Base-by-base conservation (phyloP, 305 asterid genomes). In the Salvia sclarea region DNA sequence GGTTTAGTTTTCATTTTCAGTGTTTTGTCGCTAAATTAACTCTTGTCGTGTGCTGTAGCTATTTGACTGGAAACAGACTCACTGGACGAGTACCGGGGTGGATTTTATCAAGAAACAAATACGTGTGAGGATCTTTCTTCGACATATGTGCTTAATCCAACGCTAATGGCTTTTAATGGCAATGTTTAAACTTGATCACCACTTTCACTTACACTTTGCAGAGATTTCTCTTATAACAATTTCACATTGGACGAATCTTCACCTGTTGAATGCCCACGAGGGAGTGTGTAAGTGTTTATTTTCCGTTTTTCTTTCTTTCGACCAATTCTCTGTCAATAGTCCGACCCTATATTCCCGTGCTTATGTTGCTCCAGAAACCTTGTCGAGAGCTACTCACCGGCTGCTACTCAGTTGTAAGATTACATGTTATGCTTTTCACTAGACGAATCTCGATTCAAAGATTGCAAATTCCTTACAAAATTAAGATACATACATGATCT, bases 211-310 rank as follows among this genome's bases (percentile, higher is more conserved):
- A 47, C 64, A 69, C 50, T 78, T 72, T 68, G 8, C 95, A 93
- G 97, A 73, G 98, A 93, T 78, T 47, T 88, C 66, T 90, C 98
- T 1, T 74, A 68, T 65, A 93, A 93, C 87, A 87, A 88, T 70
- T 90, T 90, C 73, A 82, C 96, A 49, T 76, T 78, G 68, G 88
- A 74, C 44, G 31, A 56, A 24, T 56, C 62, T 30, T 56, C 48
- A 60, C 74, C 95, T 31, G 55, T 75, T 20, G 85, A 72, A 24
- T 92, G 97, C 73, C 82, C 88, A 7, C 82, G 71, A 50, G 96
- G 96, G 76, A 90, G 88, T 56, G 88, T 90, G 98, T 93, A 84
- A 86, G 96, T 84, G 22, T 54, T 67, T 16, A 8, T 33, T n/a
- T 50, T 66, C n/a, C n/a, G 56, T 70, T 33, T 49, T 31, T 30